These are phyloP conservation scores for Xerocomus nothofagi DNA, from an alignment of 1,284 basidiomycete genomes.

Conservation along the genomic window DNA sequence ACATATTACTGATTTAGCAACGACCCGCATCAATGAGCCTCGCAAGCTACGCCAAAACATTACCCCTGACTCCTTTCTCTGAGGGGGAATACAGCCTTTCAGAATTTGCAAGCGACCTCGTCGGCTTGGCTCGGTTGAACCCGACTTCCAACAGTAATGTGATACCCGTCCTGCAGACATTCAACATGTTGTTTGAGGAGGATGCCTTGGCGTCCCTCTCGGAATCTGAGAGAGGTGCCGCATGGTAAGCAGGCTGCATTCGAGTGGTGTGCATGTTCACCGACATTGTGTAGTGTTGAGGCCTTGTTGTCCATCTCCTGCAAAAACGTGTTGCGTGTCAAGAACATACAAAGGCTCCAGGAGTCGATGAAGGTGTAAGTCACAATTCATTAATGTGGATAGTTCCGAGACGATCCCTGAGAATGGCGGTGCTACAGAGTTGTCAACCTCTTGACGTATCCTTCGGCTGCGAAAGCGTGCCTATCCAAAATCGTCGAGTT, in stretches of 20 bases:
- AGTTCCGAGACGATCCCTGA: conserved; percentile 11
- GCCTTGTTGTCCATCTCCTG: conserved; percentile 53
- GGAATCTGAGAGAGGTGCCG: conserved; percentile 45
- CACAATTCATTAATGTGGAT: conserved; percentile 17
- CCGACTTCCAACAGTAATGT: conserved; percentile 67
- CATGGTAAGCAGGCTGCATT: conserved; percentile 44
- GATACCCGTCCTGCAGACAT: conserved; percentile 75
- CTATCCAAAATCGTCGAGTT: conserved; percentile 54
- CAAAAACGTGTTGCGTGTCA: conserved; percentile 64
- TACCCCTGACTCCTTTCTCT: conserved; percentile 43
- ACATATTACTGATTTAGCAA: conserved; percentile 49
- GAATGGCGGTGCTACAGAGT: conserved; percentile 44
- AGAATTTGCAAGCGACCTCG: conserved; percentile 54
- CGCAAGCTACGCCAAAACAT: conserved; percentile 51
- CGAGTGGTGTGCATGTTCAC: conserved; percentile 22
- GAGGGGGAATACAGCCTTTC: conserved; percentile 44
- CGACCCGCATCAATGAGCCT: conserved; percentile 64
- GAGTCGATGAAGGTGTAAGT: conserved; percentile 80
- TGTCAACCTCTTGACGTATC: conserved; percentile 59
- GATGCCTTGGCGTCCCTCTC: conserved; percentile 52
- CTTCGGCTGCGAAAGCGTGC: conserved; percentile 45
- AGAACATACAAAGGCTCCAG: conserved; percentile 75
- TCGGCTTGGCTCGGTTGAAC: conserved; percentile 53
- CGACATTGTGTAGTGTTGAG: conserved; percentile 37
- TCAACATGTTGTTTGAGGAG: conserved; percentile 70